A percentile compares a stretch with the other conserved stretches of the same genome.
These are phyloP conservation scores for Mycena latifolia DNA, from an alignment of 768 basidiomycete genomes.

Conservation along the genomic window DNA sequence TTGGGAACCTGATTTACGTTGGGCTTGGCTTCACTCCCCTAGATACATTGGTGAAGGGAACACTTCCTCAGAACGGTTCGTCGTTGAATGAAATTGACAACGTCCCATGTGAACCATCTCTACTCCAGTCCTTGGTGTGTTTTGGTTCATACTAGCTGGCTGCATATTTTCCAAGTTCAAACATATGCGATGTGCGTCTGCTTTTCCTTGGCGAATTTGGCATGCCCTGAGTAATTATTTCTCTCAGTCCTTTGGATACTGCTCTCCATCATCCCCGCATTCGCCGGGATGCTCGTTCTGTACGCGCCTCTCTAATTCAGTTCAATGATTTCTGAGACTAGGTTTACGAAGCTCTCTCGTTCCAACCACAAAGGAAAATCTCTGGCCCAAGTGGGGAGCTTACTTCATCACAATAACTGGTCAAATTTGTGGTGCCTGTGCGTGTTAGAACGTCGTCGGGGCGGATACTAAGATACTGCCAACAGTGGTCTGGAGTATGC, in stretches of 20 bases:
- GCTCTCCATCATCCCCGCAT: neutral
- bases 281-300: neutral
- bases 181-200: neutral
- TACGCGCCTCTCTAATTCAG: neutral
- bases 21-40: conserved; percentile 9
- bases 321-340: neutral
- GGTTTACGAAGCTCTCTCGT: conserved; percentile 8
- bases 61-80: conserved; percentile 5
- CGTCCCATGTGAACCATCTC: no score
- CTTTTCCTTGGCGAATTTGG: neutral
- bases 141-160: conserved; percentile 3
- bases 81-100: neutral
- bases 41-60: conserved; percentile 10
- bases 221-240: neutral
- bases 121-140: neutral
- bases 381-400: conserved; percentile 18
- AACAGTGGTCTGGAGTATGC: conserved; percentile 15
- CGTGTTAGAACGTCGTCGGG: neutral
- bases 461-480: no score
- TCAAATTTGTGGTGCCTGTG: conserved; percentile 5
- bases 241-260: neutral
- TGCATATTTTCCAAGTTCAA: conserved; percentile 3
- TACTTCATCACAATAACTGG: conserved; percentile 10
- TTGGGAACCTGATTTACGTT: conserved; percentile 10
- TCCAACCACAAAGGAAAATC: conserved; percentile 9